phyloP scores from a whole-genome alignment of 225 moss, liverwort and hornwort genomes.

The Rhytidiadelphus loreus region DNA sequence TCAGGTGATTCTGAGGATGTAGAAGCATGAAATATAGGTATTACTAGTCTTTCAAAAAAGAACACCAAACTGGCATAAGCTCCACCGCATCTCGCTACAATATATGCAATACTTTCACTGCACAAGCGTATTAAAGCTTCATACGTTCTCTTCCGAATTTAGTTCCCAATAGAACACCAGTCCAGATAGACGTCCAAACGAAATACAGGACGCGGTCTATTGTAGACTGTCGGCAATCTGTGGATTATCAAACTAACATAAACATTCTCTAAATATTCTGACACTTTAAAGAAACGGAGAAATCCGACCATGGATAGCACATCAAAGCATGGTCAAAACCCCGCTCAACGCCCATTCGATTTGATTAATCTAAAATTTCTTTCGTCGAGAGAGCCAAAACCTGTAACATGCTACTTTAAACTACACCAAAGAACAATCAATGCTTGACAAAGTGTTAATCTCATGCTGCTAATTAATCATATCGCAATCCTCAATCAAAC shows the following conservation, averaged over 20 bases:
- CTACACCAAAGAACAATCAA: background rate
- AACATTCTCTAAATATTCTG: background rate
- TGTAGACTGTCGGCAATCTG: background rate
- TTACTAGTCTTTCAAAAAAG: background rate
- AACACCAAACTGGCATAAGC: background rate
- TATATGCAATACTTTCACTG: background rate
- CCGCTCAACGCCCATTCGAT: background rate
- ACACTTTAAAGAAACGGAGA: background rate
- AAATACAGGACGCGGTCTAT: background rate
- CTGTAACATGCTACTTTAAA: background rate
- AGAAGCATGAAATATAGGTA: background rate
- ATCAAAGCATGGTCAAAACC: background rate
- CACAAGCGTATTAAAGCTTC: background rate
- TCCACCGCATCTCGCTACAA: background rate
- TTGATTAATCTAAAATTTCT: background rate
- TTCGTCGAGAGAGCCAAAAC: background rate
- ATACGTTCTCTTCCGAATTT: background rate
- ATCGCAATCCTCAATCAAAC: background rate
- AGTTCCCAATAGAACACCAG: background rate
- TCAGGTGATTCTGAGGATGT: background rate
- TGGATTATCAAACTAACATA: background rate
- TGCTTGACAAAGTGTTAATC: background rate
- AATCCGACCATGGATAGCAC: background rate
- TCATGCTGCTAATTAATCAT: background rate
- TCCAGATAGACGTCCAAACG: background rate